Percentiles rank a stretch among this genome's conserved stretches.
Evolutionary conservation across 495 filamentous ascomycete genomes (phyloP).

Genomic region (Neurospora pannonica): DNA sequence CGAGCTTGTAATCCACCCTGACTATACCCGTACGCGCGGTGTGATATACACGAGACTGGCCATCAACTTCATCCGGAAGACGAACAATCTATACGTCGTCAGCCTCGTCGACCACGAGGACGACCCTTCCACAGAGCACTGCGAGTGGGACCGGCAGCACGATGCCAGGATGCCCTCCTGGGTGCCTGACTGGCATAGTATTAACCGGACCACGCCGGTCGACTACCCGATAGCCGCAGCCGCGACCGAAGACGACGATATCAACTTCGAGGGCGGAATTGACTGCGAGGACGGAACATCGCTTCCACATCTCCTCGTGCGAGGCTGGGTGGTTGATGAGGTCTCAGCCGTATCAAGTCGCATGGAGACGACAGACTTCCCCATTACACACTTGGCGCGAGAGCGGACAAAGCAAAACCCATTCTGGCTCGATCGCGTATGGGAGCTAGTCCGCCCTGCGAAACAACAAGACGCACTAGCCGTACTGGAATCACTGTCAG

Average conservation of each 20-base stretch:
- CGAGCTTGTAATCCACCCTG: slow-evolving; percentile 6
- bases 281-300: background rate
- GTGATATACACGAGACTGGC: slow-evolving; percentile 11
- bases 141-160: slow-evolving; percentile 5
- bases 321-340: slow-evolving; percentile 11
- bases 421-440: slow-evolving; percentile 12
- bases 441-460: slow-evolving; percentile 2
- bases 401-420: slow-evolving; percentile 8
- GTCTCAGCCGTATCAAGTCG: slow-evolving; percentile 5
- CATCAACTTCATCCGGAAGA: slow-evolving; percentile 7
- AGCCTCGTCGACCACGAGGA: slow-evolving; percentile 12
- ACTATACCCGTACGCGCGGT: slow-evolving; percentile 11
- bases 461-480: background rate
- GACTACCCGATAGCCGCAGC: background rate
- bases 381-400: slow-evolving; percentile 7
- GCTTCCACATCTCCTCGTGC: slow-evolving; percentile 5
- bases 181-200: slow-evolving; percentile 15
- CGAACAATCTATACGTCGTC: slow-evolving; percentile 3
- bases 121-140: background rate
- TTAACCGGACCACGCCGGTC: slow-evolving; percentile 12
- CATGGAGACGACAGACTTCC: slow-evolving; percentile 14
- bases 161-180: slow-evolving; percentile 10
- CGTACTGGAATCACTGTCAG: slow-evolving; percentile 7
- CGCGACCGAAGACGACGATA: background rate
- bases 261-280: background rate